A percentile compares a stretch with the other conserved stretches of the same genome.
These are phyloP conservation scores for Agaricus subrufescens DNA, from an alignment of 768 basidiomycete species.

Conservation along the genomic window DNA sequence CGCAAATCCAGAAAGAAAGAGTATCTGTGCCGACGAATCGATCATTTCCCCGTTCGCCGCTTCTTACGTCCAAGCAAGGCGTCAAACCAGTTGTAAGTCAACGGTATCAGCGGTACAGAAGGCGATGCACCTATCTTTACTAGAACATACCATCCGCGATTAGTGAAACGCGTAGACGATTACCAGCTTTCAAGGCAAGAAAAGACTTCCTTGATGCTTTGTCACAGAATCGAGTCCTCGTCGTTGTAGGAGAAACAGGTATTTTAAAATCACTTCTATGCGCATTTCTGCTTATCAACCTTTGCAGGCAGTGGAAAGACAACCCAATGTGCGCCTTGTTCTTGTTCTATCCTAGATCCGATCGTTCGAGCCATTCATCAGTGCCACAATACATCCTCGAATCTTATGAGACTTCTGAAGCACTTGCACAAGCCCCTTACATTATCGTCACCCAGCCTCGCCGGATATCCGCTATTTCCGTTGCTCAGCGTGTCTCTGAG, in stretches of 20 bases:
- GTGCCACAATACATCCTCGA: constrained; percentile 92
- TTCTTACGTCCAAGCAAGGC: neutral
- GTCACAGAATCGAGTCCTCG: constrained; percentile 57
- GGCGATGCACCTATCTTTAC: neutral
- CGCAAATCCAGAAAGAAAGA: neutral
- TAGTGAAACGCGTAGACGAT: constrained; percentile 45
- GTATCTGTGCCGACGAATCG: neutral
- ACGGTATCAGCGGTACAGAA: neutral
- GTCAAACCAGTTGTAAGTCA: neutral
- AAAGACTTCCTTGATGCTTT: constrained; percentile 59
- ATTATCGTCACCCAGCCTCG: constrained; percentile 91
- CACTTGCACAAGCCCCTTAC: constrained; percentile 54
- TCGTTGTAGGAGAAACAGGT: constrained; percentile 92
- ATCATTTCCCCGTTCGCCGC: neutral
- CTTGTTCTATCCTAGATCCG: neutral
- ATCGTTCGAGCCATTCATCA: constrained; percentile 19
- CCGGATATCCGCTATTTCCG: constrained; percentile 82
- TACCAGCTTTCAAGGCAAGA: constrained; percentile 75
- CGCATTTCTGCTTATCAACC: neutral
- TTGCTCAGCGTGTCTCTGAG: constrained; percentile 80
- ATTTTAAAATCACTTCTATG: neutral
- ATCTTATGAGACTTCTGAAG: constrained; percentile 51
- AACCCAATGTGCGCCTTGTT: constrained; percentile 55
- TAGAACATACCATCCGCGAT: constrained; percentile 31
- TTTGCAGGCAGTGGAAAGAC: constrained; percentile 81